Evolutionary conservation across 495 filamentous ascomycete genomes (phyloP).

Genomic region (Aspergillus bridgeri): DNA sequence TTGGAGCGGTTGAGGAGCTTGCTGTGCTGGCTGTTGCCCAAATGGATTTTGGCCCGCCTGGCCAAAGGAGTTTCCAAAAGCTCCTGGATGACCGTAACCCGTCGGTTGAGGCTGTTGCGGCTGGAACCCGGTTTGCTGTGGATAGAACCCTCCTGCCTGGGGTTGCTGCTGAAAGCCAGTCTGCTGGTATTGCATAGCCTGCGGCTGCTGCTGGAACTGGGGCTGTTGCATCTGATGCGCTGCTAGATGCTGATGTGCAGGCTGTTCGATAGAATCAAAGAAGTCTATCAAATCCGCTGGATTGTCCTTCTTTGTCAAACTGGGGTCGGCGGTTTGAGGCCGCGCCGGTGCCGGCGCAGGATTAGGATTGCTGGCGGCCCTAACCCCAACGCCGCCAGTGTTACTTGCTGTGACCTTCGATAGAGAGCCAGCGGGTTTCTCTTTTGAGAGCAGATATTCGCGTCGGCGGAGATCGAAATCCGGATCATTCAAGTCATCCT

Average conservation of each 20-base stretch:
- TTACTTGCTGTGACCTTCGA: slow-evolving; percentile 23
- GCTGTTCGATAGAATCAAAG: slow-evolving; percentile 94
- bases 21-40: slow-evolving; percentile 40
- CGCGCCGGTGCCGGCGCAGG: slow-evolving; percentile 13
- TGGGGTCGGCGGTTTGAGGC: slow-evolving; percentile 22
- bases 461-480: slow-evolving; percentile 94
- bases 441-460: slow-evolving; percentile 84
- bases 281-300: slow-evolving; percentile 93
- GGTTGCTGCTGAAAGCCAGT: slow-evolving; percentile 24
- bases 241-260: slow-evolving; percentile 66
- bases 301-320: slow-evolving; percentile 45
- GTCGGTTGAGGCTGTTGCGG: slow-evolving; percentile 27
- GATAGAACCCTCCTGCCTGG: slow-evolving; percentile 33
- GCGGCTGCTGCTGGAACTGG: slow-evolving; percentile 31
- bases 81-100: slow-evolving; percentile 21
- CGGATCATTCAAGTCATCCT: slow-evolving; percentile 92
- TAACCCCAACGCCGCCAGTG: slow-evolving; percentile 17
- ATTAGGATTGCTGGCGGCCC: slow-evolving; percentile 20
- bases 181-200: slow-evolving; percentile 42
- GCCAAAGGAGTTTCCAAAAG: slow-evolving; percentile 44
- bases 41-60: slow-evolving; percentile 52
- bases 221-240: slow-evolving; percentile 39
- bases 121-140: slow-evolving; percentile 30
- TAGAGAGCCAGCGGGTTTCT: slow-evolving; percentile 42
- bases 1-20: slow-evolving; percentile 50